Percentiles rank a stretch among this genome's conserved stretches.
phyloP scores from a whole-genome alignment of 306 rosid species.

The Medicago ruthenica region DNA sequence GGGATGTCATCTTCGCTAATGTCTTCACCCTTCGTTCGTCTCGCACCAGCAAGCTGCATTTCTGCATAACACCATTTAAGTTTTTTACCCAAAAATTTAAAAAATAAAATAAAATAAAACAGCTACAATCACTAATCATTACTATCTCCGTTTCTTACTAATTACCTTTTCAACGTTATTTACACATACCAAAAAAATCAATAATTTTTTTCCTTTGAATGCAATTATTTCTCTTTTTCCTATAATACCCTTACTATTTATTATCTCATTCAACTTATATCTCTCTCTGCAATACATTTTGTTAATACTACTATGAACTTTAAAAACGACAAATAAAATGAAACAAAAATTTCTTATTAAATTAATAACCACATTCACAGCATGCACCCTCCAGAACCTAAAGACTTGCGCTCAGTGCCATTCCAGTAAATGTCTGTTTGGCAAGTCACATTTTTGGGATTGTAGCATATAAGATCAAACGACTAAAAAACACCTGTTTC shows the following conservation, averaged over 20 bases:
- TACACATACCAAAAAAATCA: no score
- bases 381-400: not conserved
- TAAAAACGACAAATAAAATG: no score
- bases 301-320: not conserved
- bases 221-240: not conserved
- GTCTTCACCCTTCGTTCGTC: conserved; percentile 79
- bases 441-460: no score
- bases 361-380: conserved; percentile 12
- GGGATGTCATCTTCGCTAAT: conserved; percentile 90
- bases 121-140: conserved; percentile 26
- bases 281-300: not conserved
- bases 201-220: no score
- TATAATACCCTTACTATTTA: not conserved
- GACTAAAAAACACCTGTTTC: no score
- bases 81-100: not conserved
- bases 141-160: not conserved
- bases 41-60: conserved; percentile 85
- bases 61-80: conserved; percentile 57
- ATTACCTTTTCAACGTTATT: no score
- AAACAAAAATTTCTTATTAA: not conserved
- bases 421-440: not conserved
- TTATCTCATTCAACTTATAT: not conserved
- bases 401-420: not conserved
- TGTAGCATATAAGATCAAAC: no score
- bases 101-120: no score